These are phyloP conservation scores for Ganoderma lucidum DNA, from an alignment of 1,284 basidiomycete genomes.

Conservation along the genomic window DNA sequence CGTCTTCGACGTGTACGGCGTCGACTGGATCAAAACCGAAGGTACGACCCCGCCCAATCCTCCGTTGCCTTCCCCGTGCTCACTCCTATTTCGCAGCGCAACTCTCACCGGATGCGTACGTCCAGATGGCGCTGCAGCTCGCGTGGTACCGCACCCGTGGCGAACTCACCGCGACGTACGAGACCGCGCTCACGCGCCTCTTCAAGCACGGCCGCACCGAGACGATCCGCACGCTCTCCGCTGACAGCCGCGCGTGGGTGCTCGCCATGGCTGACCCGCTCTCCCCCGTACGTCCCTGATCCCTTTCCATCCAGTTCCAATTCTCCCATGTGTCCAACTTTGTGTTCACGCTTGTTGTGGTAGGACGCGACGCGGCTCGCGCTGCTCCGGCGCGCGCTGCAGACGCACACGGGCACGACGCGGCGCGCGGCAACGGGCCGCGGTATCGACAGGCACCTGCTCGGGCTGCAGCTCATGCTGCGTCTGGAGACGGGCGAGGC, in stretches of 20 bases:
- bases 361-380: constrained; percentile 34
- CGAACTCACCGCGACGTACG: constrained; percentile 90
- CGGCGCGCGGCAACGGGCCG: constrained; percentile 85
- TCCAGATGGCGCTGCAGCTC: constrained; percentile 94
- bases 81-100: constrained; percentile 54
- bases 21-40: constrained; percentile 87
- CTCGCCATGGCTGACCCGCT: constrained; percentile 74
- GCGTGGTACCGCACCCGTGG: constrained; percentile 89
- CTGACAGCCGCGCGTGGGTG: constrained; percentile 84
- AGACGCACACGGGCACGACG: constrained; percentile 79
- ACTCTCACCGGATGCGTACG: constrained; percentile 88
- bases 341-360: background rate
- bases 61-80: background rate
- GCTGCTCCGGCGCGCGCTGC: constrained; percentile 75
- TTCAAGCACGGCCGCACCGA: constrained; percentile 95
- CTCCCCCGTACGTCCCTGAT: constrained; percentile 51
- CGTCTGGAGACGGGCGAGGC: constrained; percentile 49
- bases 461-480: constrained; percentile 83
- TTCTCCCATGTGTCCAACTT: background rate
- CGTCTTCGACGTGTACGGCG: constrained; percentile 89
- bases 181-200: constrained; percentile 92
- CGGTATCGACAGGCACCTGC: constrained; percentile 92
- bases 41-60: constrained; percentile 37
- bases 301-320: no score
- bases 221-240: constrained; percentile 84